Base-by-base conservation (phyloP, 345 rosid species). In the Brassica juncea region DNA sequence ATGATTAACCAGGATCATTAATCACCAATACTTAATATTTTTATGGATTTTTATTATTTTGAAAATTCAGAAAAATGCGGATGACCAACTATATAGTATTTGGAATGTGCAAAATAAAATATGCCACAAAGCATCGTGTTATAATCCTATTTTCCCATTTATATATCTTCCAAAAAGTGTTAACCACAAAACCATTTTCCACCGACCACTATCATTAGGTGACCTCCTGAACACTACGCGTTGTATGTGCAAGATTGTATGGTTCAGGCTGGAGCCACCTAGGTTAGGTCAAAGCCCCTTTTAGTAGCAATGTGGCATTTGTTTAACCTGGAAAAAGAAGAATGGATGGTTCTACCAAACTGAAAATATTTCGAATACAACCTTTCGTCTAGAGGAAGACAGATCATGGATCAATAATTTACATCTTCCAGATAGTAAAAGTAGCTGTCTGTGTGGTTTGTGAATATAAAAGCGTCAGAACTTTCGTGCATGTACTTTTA, bases 381-480 rank as follows among this genome's bases (percentile, higher is more conserved):
- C 66, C 64, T 19, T 30, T 44, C 31, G 44, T 58, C 34, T 28
- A 60, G 11, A 62, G 39, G 49, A 21, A 47, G 32, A 59, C 49
- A 54, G 71, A 57, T 66, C 42, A 78, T 57, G 68, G 72, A 52
- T 78, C 68, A 16, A 62, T 66, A 3, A 69, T 70, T 62, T n/a
- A 30, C 68, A 76, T 62, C 70, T 76, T 78, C 77, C 72, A 72
- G 72, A 66, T 71, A 60, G 60, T 66, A 57, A 9, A 66, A 30
- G 1, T 72, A 72, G 82, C 73, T 72, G 77, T 72, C 82, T 68
- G 77, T 72, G 61, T 57, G 55, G 23, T 72, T 72, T 58, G 60
- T 67, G 19, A 25, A 30, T 52, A 70, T 2, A 19, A 52, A 10
- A 66, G 62, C 44, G n/a, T 32, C 47, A 15, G 42, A 78, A 66